Percentiles rank a stretch among this genome's conserved stretches.
Conservation (phyloP, 208 protist genomes). For the Acanthamoeba rhysodes region DNA sequence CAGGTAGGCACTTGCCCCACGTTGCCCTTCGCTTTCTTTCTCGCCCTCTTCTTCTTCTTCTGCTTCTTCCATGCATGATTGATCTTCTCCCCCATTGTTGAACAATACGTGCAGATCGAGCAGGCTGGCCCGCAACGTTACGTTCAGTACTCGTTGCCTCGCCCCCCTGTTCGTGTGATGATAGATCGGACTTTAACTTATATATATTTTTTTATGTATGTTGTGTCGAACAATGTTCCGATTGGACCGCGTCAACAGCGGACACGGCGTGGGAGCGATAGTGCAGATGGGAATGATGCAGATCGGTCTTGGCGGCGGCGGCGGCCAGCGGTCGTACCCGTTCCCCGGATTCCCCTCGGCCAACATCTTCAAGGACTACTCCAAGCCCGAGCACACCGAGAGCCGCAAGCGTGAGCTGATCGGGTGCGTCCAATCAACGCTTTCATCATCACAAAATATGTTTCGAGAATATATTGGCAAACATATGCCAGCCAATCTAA, state of each 20-base stretch:
- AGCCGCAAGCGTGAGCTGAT: neutral
- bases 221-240: too few species aligned
- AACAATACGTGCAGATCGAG: neutral
- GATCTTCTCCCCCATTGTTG: neutral
- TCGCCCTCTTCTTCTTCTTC: neutral
- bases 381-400: neutral
- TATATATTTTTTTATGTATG: too few species aligned
- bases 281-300: neutral
- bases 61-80: neutral
- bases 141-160: too few species aligned
- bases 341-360: neutral
- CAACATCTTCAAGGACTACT: slow-evolving; percentile 10
- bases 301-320: neutral
- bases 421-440: neutral
- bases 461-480: too few species aligned
- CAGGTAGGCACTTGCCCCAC: too few species aligned
- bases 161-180: too few species aligned
- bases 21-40: too few species aligned
- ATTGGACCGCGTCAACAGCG: neutral
- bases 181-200: too few species aligned
- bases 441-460: too few species aligned
- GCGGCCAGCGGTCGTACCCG: neutral
- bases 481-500: neutral
- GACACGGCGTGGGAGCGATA: neutral
- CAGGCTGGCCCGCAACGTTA: neutral